phyloP scores from a whole-genome alignment of 179 eudicot genomes.

The Silene vulgaris region DNA sequence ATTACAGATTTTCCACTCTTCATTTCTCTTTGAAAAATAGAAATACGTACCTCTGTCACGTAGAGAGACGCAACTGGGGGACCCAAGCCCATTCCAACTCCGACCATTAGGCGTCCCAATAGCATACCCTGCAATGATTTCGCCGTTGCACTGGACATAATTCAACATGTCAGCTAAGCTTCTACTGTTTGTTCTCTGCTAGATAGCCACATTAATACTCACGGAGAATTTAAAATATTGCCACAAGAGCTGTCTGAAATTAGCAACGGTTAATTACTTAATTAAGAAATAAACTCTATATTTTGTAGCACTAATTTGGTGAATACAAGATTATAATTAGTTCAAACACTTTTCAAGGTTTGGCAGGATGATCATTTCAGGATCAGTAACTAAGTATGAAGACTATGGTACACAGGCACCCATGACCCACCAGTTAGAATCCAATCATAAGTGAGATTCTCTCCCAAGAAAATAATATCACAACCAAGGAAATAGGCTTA shows the following conservation, averaged over 20 bases:
- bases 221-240: neutral
- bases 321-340: neutral
- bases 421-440: neutral
- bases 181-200: neutral
- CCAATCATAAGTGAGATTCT: neutral
- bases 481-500: neutral
- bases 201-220: neutral
- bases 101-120: constrained; percentile 78
- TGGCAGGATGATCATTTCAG: neutral
- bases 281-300: neutral
- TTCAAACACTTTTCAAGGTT: neutral
- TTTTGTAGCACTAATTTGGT: neutral
- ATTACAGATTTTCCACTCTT: neutral
- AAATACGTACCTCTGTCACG: constrained; percentile 64
- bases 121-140: constrained; percentile 71
- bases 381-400: neutral
- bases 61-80: constrained; percentile 95
- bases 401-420: neutral
- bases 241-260: neutral
- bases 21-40: neutral
- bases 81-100: constrained; percentile 81
- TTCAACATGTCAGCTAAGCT: constrained; percentile 22
- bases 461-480: neutral
- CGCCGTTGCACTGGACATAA: constrained; percentile 62
- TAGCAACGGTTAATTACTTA: neutral